Evolutionary conservation across 768 basidiomycete genomes (phyloP), one percentile per base, ranked within the genome.

Genomic region (Symmetrospora coprosmae): DNA sequence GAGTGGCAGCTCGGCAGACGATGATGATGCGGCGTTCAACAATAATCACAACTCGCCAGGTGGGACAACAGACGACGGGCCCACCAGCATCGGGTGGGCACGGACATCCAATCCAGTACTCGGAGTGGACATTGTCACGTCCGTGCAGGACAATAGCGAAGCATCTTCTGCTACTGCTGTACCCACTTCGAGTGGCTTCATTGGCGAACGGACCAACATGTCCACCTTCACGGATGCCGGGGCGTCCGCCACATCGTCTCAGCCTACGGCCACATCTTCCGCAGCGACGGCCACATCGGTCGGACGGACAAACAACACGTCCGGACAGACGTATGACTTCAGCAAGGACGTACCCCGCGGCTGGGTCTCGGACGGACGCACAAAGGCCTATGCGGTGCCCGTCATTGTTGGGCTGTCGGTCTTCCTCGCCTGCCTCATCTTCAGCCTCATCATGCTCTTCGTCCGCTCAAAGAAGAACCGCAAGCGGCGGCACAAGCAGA

Each of bases 331-430:
- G 13, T 46, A 58, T 31, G 41, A 58, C 31, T 58, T 58, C 41
- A 43, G 39, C 23, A n/a, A 27, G 19, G 55, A 58, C 25, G 55
- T 58, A 16, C 55, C 55, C 8, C 25, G 17, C 43, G 55, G 55
- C 8, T 58, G 55, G 55, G 30, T 58, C 23, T 45, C 28, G n/a
- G 55, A 58, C 37, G 55, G 55, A 4, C 38, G 55, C 11, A 58
- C 55, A 31, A 30, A 39, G 37, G 55, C 55, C 7, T 58, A 58
- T 27, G 55, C 55, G n/a, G 55, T 58, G 4, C 55, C 55, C 11
- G 55, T 58, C 43, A 58, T 58, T 31, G 46, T 58, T 33, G 55
- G 55, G 14, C 13, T 58, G 23, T 58, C 55, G 8, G 41, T 58
- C 43, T 43, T 58, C 30, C 40, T 58, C 17, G 41, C 55, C 11